Conservation (phyloP, 805 yeast species). For the Zygosaccharomyces pseudorouxii region DNA sequence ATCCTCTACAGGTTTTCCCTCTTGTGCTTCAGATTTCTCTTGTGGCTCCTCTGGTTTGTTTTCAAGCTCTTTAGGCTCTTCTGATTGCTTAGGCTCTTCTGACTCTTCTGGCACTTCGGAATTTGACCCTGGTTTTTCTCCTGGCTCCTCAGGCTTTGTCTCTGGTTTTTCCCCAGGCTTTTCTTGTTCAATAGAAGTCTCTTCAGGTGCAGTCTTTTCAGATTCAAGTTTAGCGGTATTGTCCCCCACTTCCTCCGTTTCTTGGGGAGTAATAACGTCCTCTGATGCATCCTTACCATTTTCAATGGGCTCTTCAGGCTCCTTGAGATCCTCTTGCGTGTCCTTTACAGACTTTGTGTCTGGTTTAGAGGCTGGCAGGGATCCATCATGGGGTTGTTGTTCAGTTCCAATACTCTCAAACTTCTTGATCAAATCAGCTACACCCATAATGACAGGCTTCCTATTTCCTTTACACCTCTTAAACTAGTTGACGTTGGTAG, state of each 20-base stretch:
- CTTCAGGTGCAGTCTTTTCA: background rate
- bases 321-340: background rate
- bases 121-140: too few relatives aligned
- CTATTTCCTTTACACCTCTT: background rate
- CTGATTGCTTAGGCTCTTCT: background rate
- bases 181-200: background rate
- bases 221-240: background rate
- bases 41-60: slow-evolving; percentile 11
- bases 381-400: slow-evolving; percentile 1
- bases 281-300: background rate
- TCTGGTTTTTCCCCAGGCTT: background rate
- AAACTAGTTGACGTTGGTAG: background rate
- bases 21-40: slow-evolving; percentile 9
- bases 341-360: background rate
- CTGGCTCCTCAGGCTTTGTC: background rate
- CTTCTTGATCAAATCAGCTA: slow-evolving; percentile 37
- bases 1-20: slow-evolving; percentile 9
- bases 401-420: slow-evolving; percentile 30
- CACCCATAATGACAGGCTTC: slow-evolving; percentile 30
- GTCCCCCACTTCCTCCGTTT: background rate
- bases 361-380: background rate
- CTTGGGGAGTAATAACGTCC: background rate
- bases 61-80: background rate
- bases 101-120: too few relatives aligned
- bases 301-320: background rate